Evolutionary conservation across 2,329 filamentous ascomycete genomes (phyloP), one percentile per base, ranked within the genome.

Genomic region (Alternaria sp.): DNA sequence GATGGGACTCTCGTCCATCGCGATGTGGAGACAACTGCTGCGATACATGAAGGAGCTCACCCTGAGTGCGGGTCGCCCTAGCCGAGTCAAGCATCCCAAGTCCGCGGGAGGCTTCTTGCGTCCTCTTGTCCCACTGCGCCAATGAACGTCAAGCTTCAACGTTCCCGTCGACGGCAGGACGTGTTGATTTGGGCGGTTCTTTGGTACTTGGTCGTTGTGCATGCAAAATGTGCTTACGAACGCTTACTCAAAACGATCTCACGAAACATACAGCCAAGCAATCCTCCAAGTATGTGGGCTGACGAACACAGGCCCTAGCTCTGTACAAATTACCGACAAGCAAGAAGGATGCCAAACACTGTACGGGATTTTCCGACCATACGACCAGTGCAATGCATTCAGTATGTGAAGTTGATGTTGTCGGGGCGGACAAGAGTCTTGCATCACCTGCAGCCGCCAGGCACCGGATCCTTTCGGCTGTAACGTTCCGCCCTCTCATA

Each of bases 71-170:
- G 32, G 32, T 49, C 30, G 46, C 46, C 22, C 46, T 49, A 49
- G 46, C 46, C 30, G 20, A 49, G 46, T 49, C 46, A 49, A 49
- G 32, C 46, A 38, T 49, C 46, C 20, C 20, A 36, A 49, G 46
- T 49, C 46, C 46, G 46, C 20, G 46, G 46, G 46, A 26, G 18
- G 32, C 20, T 49, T 49, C 46, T 38, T 48, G 46, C 30, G 14
- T 32, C 20, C 1, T 12, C 46, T 48, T 49, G 32, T 49, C 14
- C 2, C 32, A 24, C 30, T 49, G 20, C 32, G 46, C 46, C 3
- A 49, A 49, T 26, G n/a, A 49, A 49, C 20, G 11, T 36, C 32
- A 34, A 26, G 14, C 22, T 24, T 38, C 32, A n/a, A 36, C 32
- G 8, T 24, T 38, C 30, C 16, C 14, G 14, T 49, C 32, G 3